These are phyloP conservation scores for Poa annua DNA, from an alignment of 176 grass and related monocot species.

Conservation along the genomic window DNA sequence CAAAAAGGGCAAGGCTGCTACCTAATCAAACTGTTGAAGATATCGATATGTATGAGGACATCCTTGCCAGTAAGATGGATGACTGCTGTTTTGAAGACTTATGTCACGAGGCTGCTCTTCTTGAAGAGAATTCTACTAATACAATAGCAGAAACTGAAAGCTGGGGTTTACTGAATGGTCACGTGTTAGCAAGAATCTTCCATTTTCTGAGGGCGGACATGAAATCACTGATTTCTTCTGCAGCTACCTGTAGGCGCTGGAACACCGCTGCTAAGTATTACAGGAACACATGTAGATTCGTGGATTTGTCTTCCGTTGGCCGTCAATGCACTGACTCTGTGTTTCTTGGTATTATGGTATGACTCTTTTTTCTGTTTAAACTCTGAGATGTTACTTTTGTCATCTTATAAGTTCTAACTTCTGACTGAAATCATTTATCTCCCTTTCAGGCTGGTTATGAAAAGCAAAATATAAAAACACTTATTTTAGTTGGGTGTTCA, in stretches of 20 bases:
- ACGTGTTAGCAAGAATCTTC: slow-evolving; percentile 80
- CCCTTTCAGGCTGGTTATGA: slow-evolving; percentile 82
- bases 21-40: slow-evolving; percentile 71
- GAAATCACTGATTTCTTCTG: slow-evolving; percentile 84
- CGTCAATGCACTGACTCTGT: slow-evolving; percentile 74
- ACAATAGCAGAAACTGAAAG: slow-evolving; percentile 44
- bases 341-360: slow-evolving; percentile 77
- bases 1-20: slow-evolving; percentile 75
- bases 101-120: slow-evolving; percentile 44
- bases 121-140: slow-evolving; percentile 47
- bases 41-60: slow-evolving; percentile 64
- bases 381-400: slow-evolving; percentile 39
- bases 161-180: slow-evolving; percentile 68
- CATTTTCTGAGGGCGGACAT: slow-evolving; percentile 87
- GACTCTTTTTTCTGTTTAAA: slow-evolving; percentile 37
- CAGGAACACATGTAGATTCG: slow-evolving; percentile 65
- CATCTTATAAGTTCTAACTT: slow-evolving; percentile 40
- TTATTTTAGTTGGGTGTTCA: slow-evolving; percentile 73
- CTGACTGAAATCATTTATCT: slow-evolving; percentile 42
- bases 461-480: slow-evolving; percentile 72
- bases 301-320: slow-evolving; percentile 85
- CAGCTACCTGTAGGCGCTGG: slow-evolving; percentile 81
- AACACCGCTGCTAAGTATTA: slow-evolving; percentile 67
- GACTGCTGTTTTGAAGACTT: slow-evolving; percentile 87
- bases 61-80: slow-evolving; percentile 62